Percentiles rank a stretch among this genome's conserved stretches.
Conservation (phyloP, 257 asterid species). For the Fraxinus quadrangulata region DNA sequence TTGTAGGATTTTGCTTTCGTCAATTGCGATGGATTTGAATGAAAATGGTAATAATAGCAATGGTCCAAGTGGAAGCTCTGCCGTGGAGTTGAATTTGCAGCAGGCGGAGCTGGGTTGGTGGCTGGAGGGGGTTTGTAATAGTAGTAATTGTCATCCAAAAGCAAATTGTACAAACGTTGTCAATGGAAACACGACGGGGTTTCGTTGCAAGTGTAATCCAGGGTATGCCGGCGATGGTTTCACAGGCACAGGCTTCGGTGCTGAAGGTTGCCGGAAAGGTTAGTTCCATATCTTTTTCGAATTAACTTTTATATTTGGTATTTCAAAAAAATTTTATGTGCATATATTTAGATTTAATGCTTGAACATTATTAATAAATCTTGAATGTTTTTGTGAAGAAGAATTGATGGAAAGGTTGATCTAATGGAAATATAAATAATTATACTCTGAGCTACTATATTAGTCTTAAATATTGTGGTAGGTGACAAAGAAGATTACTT, state of each 20-base stretch:
- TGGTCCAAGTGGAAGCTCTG: slow-evolving; percentile 15
- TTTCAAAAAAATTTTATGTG: neutral
- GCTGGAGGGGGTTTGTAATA: slow-evolving; percentile 53
- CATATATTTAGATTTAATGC: slow-evolving; percentile 11
- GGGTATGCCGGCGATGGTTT: slow-evolving; percentile 84
- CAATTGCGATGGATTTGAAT: slow-evolving; percentile 46
- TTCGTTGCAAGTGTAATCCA: slow-evolving; percentile 63
- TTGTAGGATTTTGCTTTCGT: slow-evolving; percentile 50
- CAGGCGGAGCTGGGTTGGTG: slow-evolving; percentile 82
- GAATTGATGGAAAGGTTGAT: neutral
- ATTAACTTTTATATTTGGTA: neutral
- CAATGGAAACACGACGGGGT: slow-evolving; percentile 17
- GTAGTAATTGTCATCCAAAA: slow-evolving; percentile 35
- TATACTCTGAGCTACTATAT: neutral
- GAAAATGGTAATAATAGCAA: neutral
- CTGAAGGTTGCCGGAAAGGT: slow-evolving; percentile 66
- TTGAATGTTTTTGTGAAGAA: neutral
- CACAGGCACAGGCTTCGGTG: slow-evolving; percentile 27
- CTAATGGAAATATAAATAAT: neutral
- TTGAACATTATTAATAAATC: no score
- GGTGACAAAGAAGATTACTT: neutral
- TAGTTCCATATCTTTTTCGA: slow-evolving; percentile 23
- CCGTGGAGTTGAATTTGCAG: slow-evolving; percentile 51
- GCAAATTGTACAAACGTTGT: slow-evolving; percentile 43
- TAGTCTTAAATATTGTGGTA: neutral